Evolutionary conservation across 257 asterid genomes (phyloP).

Genomic region (Fraxinus americana): DNA sequence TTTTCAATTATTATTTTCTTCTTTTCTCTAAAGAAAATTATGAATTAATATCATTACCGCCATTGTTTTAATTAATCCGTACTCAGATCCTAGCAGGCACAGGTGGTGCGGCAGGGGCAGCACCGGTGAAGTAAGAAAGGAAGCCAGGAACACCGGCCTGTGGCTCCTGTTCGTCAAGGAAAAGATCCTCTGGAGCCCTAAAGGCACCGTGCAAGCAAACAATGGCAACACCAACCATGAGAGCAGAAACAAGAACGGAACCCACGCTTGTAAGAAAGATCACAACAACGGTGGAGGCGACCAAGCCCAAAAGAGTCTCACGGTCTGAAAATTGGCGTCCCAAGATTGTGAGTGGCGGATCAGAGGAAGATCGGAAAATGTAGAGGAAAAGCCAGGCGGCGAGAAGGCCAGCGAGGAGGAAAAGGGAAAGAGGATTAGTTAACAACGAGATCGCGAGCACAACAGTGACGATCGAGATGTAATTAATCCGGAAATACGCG

Average conservation of each 20-base stretch:
- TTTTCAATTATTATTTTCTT: constrained; percentile 11
- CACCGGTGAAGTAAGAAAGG: constrained; percentile 62
- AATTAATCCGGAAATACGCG: constrained; percentile 57
- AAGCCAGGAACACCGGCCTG: constrained; percentile 65
- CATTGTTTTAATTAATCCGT: not conserved
- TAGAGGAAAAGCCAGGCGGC: constrained; percentile 87
- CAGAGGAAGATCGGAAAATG: constrained; percentile 81
- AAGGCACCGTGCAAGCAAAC: constrained; percentile 80
- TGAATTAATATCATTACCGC: constrained; percentile 27
- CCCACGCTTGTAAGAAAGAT: constrained; percentile 91
- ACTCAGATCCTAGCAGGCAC: constrained; percentile 61
- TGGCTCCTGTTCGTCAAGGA: constrained; percentile 80
- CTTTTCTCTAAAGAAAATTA: constrained; percentile 14
- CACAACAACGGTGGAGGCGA: constrained; percentile 52
- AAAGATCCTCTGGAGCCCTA: constrained; percentile 86
- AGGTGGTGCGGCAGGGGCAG: constrained; percentile 34
- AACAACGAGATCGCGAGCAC: constrained; percentile 48
- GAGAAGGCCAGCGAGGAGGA: constrained; percentile 68
- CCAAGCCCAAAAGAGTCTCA: constrained; percentile 60
- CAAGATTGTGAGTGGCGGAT: constrained; percentile 65
- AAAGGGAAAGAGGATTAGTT: constrained; percentile 56
- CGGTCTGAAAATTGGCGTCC: constrained; percentile 84
- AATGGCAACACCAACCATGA: constrained; percentile 69
- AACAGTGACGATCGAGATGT: constrained; percentile 43
- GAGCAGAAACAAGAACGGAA: constrained; percentile 79